A percentile compares a stretch with the other conserved stretches of the same genome.
These are phyloP conservation scores for Saturnispora galanensis DNA, from an alignment of 805 yeast genomes.

Conservation along the genomic window DNA sequence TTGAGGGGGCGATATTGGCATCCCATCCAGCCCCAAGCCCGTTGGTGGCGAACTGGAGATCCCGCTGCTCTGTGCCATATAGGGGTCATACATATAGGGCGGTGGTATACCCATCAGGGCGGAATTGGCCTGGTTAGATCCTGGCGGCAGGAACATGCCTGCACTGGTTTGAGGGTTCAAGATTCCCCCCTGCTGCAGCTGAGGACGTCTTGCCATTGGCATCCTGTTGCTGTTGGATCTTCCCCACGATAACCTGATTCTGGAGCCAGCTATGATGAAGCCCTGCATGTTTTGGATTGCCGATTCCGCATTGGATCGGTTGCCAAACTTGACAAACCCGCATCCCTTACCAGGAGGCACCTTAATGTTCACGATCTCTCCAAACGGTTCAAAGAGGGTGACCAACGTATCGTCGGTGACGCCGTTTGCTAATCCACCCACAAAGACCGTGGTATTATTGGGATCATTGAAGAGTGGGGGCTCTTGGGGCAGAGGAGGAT, in stretches of 20 bases:
- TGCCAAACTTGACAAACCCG: slow-evolving; percentile 64
- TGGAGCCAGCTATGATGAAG: slow-evolving; percentile 60
- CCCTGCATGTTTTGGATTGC: slow-evolving; percentile 78
- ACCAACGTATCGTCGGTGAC: slow-evolving; percentile 52
- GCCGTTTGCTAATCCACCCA: slow-evolving; percentile 59
- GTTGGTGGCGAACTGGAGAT: neutral
- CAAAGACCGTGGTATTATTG: slow-evolving; percentile 64
- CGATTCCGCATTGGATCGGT: slow-evolving; percentile 63
- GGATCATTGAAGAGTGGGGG: slow-evolving; percentile 36
- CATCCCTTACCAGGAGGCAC: slow-evolving; percentile 75
- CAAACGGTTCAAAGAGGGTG: slow-evolving; percentile 62
- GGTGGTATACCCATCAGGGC: slow-evolving; percentile 21
- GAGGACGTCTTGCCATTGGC: slow-evolving; percentile 10
- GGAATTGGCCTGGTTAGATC: slow-evolving; percentile 3
- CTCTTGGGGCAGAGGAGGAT: slow-evolving; percentile 5
- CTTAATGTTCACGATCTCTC: slow-evolving; percentile 57
- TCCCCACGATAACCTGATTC: slow-evolving; percentile 73
- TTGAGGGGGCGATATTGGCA: slow-evolving; percentile 14
- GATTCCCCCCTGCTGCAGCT: slow-evolving; percentile 12
- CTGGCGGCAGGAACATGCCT: neutral
- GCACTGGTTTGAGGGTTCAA: slow-evolving; percentile 16
- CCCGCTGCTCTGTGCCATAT: slow-evolving; percentile 14
- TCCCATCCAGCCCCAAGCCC: neutral
- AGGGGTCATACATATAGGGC: slow-evolving; percentile 27
- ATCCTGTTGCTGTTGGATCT: slow-evolving; percentile 29